Evolutionary conservation across 2,329 filamentous ascomycete species (phyloP).

Genomic region (Sphaerulina vaccinii): DNA sequence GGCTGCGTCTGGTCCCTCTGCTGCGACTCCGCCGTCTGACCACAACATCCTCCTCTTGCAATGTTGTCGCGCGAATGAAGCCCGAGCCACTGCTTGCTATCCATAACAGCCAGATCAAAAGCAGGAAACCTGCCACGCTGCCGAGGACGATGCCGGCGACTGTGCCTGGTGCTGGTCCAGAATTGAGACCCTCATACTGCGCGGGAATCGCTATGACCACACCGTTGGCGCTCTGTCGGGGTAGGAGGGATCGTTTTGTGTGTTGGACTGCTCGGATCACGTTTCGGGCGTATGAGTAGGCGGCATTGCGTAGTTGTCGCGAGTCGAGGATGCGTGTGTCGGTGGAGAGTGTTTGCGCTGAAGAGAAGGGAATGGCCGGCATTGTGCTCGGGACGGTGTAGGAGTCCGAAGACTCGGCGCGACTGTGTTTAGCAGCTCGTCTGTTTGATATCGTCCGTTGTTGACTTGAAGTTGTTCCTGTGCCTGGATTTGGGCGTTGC

Average conservation of each 20-base stretch:
- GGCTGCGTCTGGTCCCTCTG: slow-evolving; percentile 27
- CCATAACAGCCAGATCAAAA: slow-evolving; percentile 54
- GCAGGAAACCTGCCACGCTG: slow-evolving; percentile 53
- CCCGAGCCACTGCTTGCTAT: slow-evolving; percentile 37
- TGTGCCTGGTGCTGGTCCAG: slow-evolving; percentile 55
- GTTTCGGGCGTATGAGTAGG: slow-evolving; percentile 3
- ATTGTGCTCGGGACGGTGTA: background rate
- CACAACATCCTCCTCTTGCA: slow-evolving; percentile 36
- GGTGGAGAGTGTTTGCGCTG: background rate
- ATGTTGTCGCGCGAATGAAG: slow-evolving; percentile 32
- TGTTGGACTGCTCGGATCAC: slow-evolving; percentile 13
- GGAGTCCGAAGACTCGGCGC: background rate
- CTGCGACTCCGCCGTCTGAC: slow-evolving; percentile 33
- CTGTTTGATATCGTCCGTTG: background rate
- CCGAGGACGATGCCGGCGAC: slow-evolving; percentile 62
- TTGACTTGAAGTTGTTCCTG: background rate
- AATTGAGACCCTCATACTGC: slow-evolving; percentile 57
- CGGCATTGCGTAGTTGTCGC: slow-evolving; percentile 25
- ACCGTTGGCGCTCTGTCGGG: slow-evolving; percentile 23
- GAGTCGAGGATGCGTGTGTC: slow-evolving; percentile 33
- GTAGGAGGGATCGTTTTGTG: slow-evolving; percentile 14
- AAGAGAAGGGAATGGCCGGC: slow-evolving; percentile 19
- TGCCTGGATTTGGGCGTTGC: background rate
- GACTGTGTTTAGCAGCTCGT: background rate
- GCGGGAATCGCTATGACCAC: slow-evolving; percentile 34